phyloP scores from a whole-genome alignment of 805 yeast genomes.

The Candida krabiensis region DNA sequence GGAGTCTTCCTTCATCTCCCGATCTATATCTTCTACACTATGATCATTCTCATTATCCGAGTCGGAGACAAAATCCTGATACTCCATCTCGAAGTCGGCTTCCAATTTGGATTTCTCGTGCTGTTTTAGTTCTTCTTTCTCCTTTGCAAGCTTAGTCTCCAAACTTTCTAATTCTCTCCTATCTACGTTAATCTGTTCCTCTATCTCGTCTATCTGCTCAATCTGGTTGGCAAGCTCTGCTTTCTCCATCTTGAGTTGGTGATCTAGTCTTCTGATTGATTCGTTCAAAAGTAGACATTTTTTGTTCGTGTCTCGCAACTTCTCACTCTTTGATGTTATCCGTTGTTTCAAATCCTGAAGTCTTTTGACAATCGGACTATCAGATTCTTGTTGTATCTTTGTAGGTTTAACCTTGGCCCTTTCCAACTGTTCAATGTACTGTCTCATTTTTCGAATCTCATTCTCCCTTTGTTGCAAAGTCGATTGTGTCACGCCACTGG shows the following conservation, averaged over 20 bases:
- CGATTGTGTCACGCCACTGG: slow-evolving; percentile 1
- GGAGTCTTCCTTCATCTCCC: not conserved
- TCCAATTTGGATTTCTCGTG: not conserved
- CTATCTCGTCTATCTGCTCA: slow-evolving; percentile 7
- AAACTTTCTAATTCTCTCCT: slow-evolving; percentile 5
- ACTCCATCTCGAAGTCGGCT: not conserved
- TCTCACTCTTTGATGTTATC: slow-evolving; percentile 7
- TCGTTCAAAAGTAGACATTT: slow-evolving; percentile 14
- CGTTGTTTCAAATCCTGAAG: slow-evolving; percentile 3
- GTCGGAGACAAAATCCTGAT: not conserved
- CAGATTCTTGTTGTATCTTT: not conserved
- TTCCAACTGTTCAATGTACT: slow-evolving; percentile 17
- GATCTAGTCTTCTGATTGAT: slow-evolving; percentile 9
- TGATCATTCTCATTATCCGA: not conserved
- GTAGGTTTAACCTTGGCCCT: slow-evolving; percentile 2
- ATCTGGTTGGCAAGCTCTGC: slow-evolving; percentile 12
- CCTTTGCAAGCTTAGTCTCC: slow-evolving; percentile 8
- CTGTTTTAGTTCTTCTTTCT: slow-evolving; percentile 35
- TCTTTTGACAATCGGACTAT: not conserved
- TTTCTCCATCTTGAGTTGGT: slow-evolving; percentile 8
- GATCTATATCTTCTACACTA: not conserved
- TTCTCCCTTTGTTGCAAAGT: slow-evolving; percentile 15
- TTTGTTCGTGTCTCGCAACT: slow-evolving; percentile 8
- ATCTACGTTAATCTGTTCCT: slow-evolving; percentile 5
- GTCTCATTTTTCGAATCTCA: slow-evolving; percentile 20